Evolutionary conservation across 768 basidiomycete species (phyloP).

Genomic region (Suillus weaverae): DNA sequence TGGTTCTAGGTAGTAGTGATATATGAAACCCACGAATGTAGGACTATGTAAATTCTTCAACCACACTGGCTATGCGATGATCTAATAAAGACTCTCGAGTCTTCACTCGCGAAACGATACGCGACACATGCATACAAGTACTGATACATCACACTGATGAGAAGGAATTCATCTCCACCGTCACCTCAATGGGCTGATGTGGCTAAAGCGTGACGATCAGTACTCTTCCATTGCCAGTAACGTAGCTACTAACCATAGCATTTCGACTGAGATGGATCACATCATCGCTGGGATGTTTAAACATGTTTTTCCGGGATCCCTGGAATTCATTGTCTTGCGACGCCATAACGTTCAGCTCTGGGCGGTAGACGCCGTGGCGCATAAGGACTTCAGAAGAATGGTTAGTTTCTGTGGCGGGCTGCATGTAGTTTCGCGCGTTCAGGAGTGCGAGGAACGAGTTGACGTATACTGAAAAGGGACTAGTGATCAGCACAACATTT

Average conservation of each 20-base stretch:
- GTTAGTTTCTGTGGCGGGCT: background rate
- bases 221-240: background rate
- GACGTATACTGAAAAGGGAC: conserved; percentile 5
- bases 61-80: background rate
- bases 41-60: background rate
- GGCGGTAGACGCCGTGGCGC: background rate
- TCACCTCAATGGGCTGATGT: background rate
- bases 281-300: background rate
- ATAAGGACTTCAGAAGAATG: background rate
- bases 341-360: background rate
- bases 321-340: background rate
- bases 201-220: background rate
- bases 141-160: background rate
- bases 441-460: conserved; percentile 6
- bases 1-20: background rate
- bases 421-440: conserved; percentile 3
- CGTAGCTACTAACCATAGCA: background rate
- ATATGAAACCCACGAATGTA: background rate
- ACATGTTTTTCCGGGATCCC: background rate
- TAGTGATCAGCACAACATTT: background rate
- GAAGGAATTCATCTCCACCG: background rate
- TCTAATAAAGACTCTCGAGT: background rate
- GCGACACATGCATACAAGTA: too few relatives aligned
- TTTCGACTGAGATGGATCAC: background rate
- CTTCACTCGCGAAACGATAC: background rate